phyloP scores from a whole-genome alignment of 1,284 basidiomycete genomes.

The Cutaneotrichosporon sp. region DNA sequence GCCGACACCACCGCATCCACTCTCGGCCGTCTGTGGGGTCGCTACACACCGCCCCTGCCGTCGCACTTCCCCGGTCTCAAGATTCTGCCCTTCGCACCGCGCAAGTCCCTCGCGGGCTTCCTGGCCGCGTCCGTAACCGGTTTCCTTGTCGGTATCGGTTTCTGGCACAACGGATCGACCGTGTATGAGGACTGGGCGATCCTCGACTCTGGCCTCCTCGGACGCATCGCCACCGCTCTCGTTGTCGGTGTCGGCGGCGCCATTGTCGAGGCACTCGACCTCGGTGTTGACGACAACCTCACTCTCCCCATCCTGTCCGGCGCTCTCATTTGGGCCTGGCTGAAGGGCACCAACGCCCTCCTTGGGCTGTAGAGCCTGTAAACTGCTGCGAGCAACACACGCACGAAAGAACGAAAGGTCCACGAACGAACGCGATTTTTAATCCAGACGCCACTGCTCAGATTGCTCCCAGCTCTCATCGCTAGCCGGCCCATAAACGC shows the following conservation, averaged over 20 bases:
- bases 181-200: conserved; percentile 51
- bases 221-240: conserved; percentile 57
- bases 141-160: conserved; percentile 63
- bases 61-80: conserved; percentile 48
- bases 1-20: conserved; percentile 94
- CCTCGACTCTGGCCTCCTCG: conserved; percentile 42
- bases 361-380: conserved; percentile 8
- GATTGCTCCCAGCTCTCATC: neutral
- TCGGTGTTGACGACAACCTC: conserved; percentile 89
- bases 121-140: conserved; percentile 76
- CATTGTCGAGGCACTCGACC: conserved; percentile 76
- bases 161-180: conserved; percentile 62
- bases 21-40: conserved; percentile 79
- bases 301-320: conserved; percentile 88
- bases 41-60: conserved; percentile 69
- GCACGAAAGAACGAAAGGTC: neutral
- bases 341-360: conserved; percentile 36
- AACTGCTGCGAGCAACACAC: neutral
- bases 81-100: conserved; percentile 39
- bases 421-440: neutral
- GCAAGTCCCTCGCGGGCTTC: conserved; percentile 73
- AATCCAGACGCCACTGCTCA: neutral
- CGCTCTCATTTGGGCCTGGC: conserved; percentile 62
- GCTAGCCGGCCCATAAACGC: neutral
- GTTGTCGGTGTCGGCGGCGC: conserved; percentile 73